Evolutionary conservation across 306 rosid species (phyloP).

Genomic region (Crataegus laevigata): DNA sequence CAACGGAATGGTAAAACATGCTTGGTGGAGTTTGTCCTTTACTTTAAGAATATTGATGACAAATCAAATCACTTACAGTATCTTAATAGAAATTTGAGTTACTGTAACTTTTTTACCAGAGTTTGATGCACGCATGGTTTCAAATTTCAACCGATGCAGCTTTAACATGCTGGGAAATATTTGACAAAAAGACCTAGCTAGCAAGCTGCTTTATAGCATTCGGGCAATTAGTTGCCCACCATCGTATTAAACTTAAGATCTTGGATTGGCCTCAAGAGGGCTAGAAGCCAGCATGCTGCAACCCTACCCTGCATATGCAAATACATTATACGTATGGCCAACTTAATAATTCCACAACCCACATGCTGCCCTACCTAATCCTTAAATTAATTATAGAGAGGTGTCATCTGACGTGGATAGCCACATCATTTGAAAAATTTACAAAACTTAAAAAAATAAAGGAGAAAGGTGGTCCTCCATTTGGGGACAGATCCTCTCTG

Average conservation of each 20-base stretch:
- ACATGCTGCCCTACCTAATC: slow-evolving; percentile 13
- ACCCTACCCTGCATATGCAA: not conserved
- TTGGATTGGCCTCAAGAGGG: not conserved
- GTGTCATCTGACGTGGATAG: too few species aligned
- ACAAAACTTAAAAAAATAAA: too few species aligned
- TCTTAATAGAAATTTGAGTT: not conserved
- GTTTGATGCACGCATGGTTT: not conserved
- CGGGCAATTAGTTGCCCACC: not conserved
- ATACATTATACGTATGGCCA: not conserved
- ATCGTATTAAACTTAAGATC: not conserved
- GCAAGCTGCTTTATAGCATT: too few species aligned
- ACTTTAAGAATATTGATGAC: not conserved
- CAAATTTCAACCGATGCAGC: not conserved
- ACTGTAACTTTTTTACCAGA: not conserved
- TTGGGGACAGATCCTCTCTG: too few species aligned
- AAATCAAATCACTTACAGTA: not conserved
- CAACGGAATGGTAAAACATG: not conserved
- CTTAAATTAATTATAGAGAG: not conserved
- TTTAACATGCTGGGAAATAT: not conserved
- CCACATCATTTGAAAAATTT: too few species aligned
- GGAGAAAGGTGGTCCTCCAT: too few species aligned
- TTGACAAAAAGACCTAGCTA: not conserved
- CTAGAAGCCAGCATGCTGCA: not conserved
- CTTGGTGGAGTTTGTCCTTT: not conserved
- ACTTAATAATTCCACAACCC: slow-evolving; percentile 6